phyloP scores from a whole-genome alignment of 192 early-diverging fungal species.

The Rhizophagus prolifer region DNA sequence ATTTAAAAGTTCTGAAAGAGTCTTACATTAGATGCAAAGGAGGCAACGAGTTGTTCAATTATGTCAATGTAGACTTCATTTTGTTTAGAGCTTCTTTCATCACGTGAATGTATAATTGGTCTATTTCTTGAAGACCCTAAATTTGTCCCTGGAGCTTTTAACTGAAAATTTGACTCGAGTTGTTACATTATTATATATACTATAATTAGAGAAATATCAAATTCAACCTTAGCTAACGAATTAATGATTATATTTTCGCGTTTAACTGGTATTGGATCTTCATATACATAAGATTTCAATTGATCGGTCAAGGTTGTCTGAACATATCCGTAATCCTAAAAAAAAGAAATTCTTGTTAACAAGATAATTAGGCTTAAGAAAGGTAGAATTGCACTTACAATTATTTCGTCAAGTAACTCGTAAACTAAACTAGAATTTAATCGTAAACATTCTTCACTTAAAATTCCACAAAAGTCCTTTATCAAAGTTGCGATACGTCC shows the following conservation, averaged over 20 bases:
- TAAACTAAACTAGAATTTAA: slow-evolving; percentile 28
- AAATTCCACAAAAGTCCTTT: slow-evolving; percentile 25
- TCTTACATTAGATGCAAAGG: slow-evolving; percentile 15
- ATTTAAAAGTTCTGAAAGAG: neutral
- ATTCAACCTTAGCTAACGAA: slow-evolving; percentile 9
- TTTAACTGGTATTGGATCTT: slow-evolving; percentile 14
- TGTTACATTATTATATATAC: neutral
- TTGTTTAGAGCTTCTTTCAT: neutral
- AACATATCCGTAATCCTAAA: slow-evolving; percentile 28
- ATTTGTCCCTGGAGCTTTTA: neutral
- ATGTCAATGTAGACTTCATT: slow-evolving; percentile 28
- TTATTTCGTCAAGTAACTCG: slow-evolving; percentile 24
- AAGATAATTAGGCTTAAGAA: neutral
- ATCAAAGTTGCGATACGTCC: slow-evolving; percentile 11
- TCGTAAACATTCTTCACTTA: slow-evolving; percentile 24
- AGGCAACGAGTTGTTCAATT: slow-evolving; percentile 21
- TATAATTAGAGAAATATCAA: neutral
- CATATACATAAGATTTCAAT: slow-evolving; percentile 24
- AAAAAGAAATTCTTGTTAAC: neutral
- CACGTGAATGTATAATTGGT: slow-evolving; percentile 7
- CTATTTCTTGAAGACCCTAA: neutral
- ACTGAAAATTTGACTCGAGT: neutral
- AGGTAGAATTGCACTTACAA: neutral
- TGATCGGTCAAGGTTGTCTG: slow-evolving; percentile 27
- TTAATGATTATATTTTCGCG: slow-evolving; percentile 13